Evolutionary conservation across 2,329 filamentous ascomycete species (phyloP).

Genomic region (Fusarium bulbicola): DNA sequence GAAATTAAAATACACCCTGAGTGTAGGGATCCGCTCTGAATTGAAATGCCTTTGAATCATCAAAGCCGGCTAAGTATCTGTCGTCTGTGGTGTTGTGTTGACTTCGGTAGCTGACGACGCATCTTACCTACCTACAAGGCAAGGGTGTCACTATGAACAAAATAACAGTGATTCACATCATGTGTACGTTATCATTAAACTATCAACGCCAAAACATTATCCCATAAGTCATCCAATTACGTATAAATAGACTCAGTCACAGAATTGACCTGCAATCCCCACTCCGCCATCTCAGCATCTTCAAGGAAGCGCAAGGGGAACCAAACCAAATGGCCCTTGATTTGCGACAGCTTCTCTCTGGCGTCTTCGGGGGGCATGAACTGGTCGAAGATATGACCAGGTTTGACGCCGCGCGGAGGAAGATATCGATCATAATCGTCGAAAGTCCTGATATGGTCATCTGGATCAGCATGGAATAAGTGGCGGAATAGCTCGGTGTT

Average conservation of each 20-base stretch:
- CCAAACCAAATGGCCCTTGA: conserved; percentile 92
- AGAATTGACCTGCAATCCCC: conserved; percentile 83
- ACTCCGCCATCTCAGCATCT: conserved; percentile 89
- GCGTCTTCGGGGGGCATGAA: conserved; percentile 79
- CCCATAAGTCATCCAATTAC: conserved; percentile 44
- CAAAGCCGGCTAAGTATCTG: neutral
- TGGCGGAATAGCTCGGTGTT: conserved; percentile 83
- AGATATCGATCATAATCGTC: conserved; percentile 87
- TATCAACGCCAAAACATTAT: neutral
- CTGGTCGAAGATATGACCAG: conserved; percentile 87
- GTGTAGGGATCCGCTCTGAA: conserved; percentile 6
- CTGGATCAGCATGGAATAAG: conserved; percentile 87
- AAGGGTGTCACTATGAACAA: neutral
- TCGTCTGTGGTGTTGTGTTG: neutral
- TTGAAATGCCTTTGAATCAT: neutral
- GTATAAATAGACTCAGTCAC: conserved; percentile 90
- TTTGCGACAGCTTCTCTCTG: conserved; percentile 76
- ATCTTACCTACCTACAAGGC: neutral
- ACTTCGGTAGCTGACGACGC: conserved; percentile 11
- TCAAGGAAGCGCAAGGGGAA: conserved; percentile 90
- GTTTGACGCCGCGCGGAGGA: conserved; percentile 74
- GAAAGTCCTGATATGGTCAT: conserved; percentile 85
- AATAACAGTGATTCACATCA: neutral
- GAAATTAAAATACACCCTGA: neutral
- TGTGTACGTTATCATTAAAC: neutral